These are phyloP conservation scores for Clonostachys sp. DNA, from an alignment of 2,329 filamentous ascomycete species.

Conservation along the genomic window DNA sequence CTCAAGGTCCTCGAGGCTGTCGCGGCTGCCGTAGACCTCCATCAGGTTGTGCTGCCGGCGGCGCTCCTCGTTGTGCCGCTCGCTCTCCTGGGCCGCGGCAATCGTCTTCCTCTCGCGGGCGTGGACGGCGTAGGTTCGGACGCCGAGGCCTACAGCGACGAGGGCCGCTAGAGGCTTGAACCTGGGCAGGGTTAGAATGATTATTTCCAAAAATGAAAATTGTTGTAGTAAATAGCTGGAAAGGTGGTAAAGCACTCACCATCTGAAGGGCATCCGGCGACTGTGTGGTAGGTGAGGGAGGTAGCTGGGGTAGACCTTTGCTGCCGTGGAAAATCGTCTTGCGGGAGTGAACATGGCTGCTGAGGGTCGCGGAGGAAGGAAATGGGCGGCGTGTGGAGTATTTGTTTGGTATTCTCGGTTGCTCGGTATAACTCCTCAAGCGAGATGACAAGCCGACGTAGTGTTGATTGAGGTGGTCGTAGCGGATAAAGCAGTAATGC, in stretches of 20 bases:
- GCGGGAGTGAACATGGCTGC: constrained; percentile 1
- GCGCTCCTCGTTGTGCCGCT: constrained; percentile 25
- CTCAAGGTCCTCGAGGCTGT: constrained; percentile 41
- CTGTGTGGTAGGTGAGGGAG: constrained; percentile 22
- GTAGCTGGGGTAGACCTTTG: constrained; percentile 23
- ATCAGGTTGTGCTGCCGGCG: constrained; percentile 34
- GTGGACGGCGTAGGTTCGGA: constrained; percentile 22
- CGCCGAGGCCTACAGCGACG: constrained; percentile 24
- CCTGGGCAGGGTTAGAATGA: constrained; percentile 10
- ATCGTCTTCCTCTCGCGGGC: constrained; percentile 14
- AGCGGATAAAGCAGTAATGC: too few relatives aligned
- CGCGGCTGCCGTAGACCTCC: constrained; percentile 44
- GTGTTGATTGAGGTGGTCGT: too few relatives aligned
- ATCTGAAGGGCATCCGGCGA: constrained; percentile 18
- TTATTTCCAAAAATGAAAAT: not conserved
- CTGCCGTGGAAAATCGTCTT: constrained; percentile 24
- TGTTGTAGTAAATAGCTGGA: not conserved
- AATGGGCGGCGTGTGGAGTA: too few relatives aligned
- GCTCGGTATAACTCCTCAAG: too few relatives aligned
- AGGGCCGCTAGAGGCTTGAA: constrained; percentile 22
- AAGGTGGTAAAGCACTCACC: constrained; percentile 13
- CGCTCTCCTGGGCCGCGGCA: constrained; percentile 19
- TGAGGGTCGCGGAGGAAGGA: constrained; percentile 1
- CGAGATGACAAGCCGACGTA: too few relatives aligned
- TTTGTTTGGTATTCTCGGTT: too few relatives aligned